Base-by-base conservation (phyloP, 2,329 filamentous ascomycete genomes). In the Ilyonectria robusta region DNA sequence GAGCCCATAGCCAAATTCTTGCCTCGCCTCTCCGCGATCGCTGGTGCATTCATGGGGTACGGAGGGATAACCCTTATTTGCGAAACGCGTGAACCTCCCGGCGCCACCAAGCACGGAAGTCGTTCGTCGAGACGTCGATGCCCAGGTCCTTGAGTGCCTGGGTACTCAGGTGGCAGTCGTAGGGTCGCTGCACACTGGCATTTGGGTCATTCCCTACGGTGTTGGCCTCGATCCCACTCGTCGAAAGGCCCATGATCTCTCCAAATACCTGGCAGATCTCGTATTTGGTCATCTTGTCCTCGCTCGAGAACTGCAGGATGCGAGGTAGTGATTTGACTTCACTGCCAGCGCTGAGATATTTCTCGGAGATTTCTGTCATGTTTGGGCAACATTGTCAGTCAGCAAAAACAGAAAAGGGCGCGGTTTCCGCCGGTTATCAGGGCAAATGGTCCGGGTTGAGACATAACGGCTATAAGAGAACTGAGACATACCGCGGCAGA, bases 201-300 rank as follows among this genome's bases (percentile, higher is more conserved):
- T 89, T 90, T 6, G 91, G 89, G 70, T 93, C 91, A 78, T 93
- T 92, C 42, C 92, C 92, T 74, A 93, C 86, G 26, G 89, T 87
- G 75, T 94, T 92, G 10, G 92, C 84, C 74, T 88, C 85, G 79
- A 97, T 91, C 8, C 88, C 87, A 53, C 89, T 88, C 21, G 92
- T 84, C 11, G 92, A 87, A 62, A 97, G 78, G 0, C 92, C 93
- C 86, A 97, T 90, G 65, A 97, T 93, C 66, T 94, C 90, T 4
- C 90, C 92, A 76, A 97, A 91, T 10, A 87, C 82, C 81, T 93
- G 84, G 78, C 93, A 95, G 62, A 98, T 97, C 79, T 95, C 91
- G 79, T 95, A 97, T 83, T 97, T 97, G 53, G 94, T 97, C 85
- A 91, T 93, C 71, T 86, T 88, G 73, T 97, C 93, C 80, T 97